phyloP scores from a whole-genome alignment of 2,329 filamentous ascomycete species.

The Pezicula rhizophila region DNA sequence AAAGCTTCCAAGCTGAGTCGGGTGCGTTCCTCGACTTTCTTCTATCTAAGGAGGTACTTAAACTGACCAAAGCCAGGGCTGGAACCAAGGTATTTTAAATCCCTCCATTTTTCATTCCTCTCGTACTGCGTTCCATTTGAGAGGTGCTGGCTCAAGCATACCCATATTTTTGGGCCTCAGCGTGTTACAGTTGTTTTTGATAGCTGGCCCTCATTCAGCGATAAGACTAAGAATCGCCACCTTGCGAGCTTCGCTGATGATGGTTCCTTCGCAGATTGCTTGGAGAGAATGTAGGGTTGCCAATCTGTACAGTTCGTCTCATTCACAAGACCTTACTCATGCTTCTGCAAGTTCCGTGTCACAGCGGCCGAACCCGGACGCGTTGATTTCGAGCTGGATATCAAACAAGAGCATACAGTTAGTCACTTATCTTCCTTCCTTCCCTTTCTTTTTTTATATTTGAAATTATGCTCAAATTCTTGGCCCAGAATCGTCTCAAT shows the following conservation, averaged over 20 bases:
- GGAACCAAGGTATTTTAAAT: constrained; percentile 65
- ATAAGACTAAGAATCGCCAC: no score
- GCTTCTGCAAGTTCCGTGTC: constrained; percentile 52
- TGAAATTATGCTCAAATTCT: neutral
- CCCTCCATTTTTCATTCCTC: neutral
- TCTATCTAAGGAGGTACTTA: neutral
- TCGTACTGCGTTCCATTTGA: neutral
- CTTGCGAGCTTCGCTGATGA: neutral
- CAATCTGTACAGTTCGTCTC: neutral
- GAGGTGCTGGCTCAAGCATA: neutral
- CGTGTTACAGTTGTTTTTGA: neutral
- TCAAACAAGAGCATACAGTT: constrained; percentile 70
- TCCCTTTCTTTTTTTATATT: no score
- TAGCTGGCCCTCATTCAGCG: no score
- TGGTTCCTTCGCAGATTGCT: constrained; percentile 19
- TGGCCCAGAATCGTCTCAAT: constrained; percentile 61
- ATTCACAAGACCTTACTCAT: constrained; percentile 1
- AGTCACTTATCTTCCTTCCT: constrained; percentile 19
- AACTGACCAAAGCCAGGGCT: constrained; percentile 38
- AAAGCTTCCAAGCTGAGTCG: constrained; percentile 70
- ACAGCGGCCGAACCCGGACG: constrained; percentile 57
- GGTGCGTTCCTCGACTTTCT: constrained; percentile 26
- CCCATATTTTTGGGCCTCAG: neutral
- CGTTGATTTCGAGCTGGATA: constrained; percentile 71
- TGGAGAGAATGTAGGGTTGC: constrained; percentile 25